These are phyloP conservation scores for Xylariomycetidae sp. DNA, from an alignment of 2,329 filamentous ascomycete genomes.

Conservation along the genomic window DNA sequence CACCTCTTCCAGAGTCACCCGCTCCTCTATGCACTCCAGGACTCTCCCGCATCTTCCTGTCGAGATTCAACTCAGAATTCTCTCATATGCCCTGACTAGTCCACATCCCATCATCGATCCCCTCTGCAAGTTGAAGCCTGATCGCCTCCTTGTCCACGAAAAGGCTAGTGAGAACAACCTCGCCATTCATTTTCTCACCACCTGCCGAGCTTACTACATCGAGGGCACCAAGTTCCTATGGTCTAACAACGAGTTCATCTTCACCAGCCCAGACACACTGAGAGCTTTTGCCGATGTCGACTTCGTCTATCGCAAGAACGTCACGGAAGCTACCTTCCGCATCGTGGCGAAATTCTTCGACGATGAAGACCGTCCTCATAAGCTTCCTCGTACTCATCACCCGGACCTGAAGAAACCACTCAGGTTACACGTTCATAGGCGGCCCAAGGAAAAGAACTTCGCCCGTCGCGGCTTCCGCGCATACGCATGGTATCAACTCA, in stretches of 20 bases:
- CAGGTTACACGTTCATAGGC: conserved; percentile 36
- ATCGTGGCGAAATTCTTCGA: conserved; percentile 54
- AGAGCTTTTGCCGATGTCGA: conserved; percentile 44
- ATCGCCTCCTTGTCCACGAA: conserved; percentile 40
- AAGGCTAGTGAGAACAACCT: conserved; percentile 41
- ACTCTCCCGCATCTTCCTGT: conserved; percentile 42
- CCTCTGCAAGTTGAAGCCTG: conserved; percentile 38
- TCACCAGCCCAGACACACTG: conserved; percentile 48
- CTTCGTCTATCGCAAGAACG: conserved; percentile 34
- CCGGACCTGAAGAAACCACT: conserved; percentile 37
- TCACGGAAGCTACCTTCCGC: conserved; percentile 45
- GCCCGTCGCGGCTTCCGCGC: conserved; percentile 49
- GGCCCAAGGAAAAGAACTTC: conserved; percentile 40
- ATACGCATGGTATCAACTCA: conserved; percentile 50
- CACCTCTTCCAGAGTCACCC: conserved; percentile 21
- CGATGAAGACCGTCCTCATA: conserved; percentile 40
- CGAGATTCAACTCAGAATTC: conserved; percentile 48
- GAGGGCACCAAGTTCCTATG: conserved; percentile 49
- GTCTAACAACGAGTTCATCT: conserved; percentile 48
- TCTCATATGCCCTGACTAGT: conserved; percentile 47
- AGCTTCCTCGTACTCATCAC: conserved; percentile 39
- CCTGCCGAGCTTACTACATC: conserved; percentile 43
- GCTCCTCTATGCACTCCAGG: conserved; percentile 17
- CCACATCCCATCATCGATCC: conserved; percentile 49
- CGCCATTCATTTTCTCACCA: conserved; percentile 48